Base-by-base conservation (phyloP, 768 basidiomycete species). In the Boletus rubropictus region DNA sequence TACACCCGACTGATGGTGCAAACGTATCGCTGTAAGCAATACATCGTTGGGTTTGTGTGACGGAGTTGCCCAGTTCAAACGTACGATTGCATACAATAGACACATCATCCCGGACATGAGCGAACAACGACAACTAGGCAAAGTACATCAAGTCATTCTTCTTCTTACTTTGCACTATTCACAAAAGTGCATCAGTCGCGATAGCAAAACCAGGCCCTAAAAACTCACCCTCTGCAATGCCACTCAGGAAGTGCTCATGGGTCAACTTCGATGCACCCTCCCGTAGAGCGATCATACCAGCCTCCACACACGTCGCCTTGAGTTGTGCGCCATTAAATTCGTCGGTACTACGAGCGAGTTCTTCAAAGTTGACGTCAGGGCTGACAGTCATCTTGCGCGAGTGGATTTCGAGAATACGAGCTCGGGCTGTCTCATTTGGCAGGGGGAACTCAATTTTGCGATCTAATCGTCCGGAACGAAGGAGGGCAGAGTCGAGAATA, bases 391-490 rank as follows among this genome's bases (percentile, higher is more conserved):
- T 93, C 76, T 99, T 99, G 44, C 96, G 81, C 14, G 91, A 89
- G 67, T 98, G 95, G 44, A 99, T 99, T 63, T 96, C 87, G 34
- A 99, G 77, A 60, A 99, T 98, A 50, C 87, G 85, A 3, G 94
- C 93, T 28, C 96, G 84, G n/a, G 95, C 93, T 9, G 85, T 86
- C 68, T 98, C 95, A 58, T 89, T 94, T 5, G 96, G 96, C 34
- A 98, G 73, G 10, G 95, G 94, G 73, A 97, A 99, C 68, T 99
- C 95, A 58, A 99, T 97, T 73, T 99, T 99, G 52, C 95, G 80
- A 67, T 99, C 95, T 35, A 99, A 77, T 67, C 95, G 91, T 53
- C 95, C 95, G 11, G 95, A 98, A 54, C 95, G 91, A 39, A 99
- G 85, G n/a, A 99, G 78, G 8, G 95, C 95, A 38, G 95, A 95